Evolutionary conservation across 1,284 basidiomycete species (phyloP).

Genomic region (Prillingera fragicola): DNA sequence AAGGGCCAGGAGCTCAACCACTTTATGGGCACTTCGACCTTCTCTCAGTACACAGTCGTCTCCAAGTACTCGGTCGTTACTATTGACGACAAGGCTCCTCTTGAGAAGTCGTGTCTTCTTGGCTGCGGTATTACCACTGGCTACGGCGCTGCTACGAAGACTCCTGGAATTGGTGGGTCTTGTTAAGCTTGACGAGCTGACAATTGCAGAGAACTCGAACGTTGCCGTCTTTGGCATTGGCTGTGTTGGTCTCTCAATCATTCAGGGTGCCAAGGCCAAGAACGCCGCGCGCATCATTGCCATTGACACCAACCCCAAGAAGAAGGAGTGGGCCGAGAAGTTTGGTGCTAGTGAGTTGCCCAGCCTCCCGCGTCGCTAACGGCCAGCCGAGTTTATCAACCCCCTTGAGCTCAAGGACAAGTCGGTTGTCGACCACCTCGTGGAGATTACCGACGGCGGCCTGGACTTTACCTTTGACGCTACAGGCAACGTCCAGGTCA

Average conservation of each 20-base stretch:
- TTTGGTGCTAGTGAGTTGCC: constrained; percentile 71
- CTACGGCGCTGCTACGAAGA: constrained; percentile 52
- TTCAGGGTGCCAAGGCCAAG: constrained; percentile 73
- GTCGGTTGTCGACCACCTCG: constrained; percentile 79
- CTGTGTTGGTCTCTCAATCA: constrained; percentile 89
- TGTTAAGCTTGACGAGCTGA: neutral
- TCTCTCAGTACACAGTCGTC: constrained; percentile 98
- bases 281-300: constrained; percentile 86
- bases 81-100: constrained; percentile 75
- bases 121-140: constrained; percentile 98
- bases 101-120: constrained; percentile 89
- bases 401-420: constrained; percentile 67
- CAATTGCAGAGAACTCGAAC: constrained; percentile 64
- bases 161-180: constrained; percentile 47
- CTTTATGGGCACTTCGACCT: constrained; percentile 98
- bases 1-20: constrained; percentile 84
- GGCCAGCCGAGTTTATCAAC: constrained; percentile 76
- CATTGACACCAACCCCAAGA: constrained; percentile 80
- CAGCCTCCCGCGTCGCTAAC: neutral
- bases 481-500: constrained; percentile 92
- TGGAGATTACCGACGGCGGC: constrained; percentile 93
- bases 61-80: constrained; percentile 95
- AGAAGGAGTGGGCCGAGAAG: constrained; percentile 82
- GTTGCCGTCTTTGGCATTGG: constrained; percentile 95
- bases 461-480: constrained; percentile 96